These are phyloP conservation scores for Jimgerdemannia lactiflua DNA, from an alignment of 192 early-diverging fungal genomes.

Conservation along the genomic window DNA sequence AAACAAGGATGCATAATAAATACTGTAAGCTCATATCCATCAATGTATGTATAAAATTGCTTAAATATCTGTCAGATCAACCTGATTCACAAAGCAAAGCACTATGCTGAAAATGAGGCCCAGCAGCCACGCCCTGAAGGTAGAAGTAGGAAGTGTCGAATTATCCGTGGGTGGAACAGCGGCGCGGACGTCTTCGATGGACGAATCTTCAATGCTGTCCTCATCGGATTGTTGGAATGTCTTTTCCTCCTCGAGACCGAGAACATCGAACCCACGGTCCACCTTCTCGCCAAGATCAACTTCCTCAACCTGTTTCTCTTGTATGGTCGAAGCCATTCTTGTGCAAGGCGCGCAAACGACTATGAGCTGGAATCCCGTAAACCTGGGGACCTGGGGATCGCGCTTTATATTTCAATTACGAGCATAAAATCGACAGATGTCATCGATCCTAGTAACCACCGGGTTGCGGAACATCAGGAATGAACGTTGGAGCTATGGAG, in stretches of 20 bases:
- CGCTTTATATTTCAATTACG: too few species aligned
- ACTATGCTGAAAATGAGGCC: conserved; percentile 62
- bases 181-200: conserved; percentile 69
- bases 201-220: conserved; percentile 40
- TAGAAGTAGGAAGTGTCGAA: conserved; percentile 58
- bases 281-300: conserved; percentile 9
- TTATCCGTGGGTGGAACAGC: conserved; percentile 69
- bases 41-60: too few species aligned
- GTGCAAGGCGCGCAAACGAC: too few species aligned
- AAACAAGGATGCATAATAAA: background rate
- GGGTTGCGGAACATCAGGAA: too few species aligned
- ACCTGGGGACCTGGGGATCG: too few species aligned
- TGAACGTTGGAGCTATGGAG: too few species aligned
- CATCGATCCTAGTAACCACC: too few species aligned
- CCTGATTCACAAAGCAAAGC: conserved; percentile 67
- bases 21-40: too few species aligned
- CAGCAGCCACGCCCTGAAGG: conserved; percentile 72
- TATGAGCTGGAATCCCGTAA: too few species aligned
- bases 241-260: conserved; percentile 18
- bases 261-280: background rate
- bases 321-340: conserved; percentile 18
- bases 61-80: too few species aligned
- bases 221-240: conserved; percentile 15
- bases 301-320: conserved; percentile 21
- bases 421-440: too few species aligned